Evolutionary conservation across 2,329 filamentous ascomycete species (phyloP), one percentile per base, ranked within the genome.

Genomic region (Neoarthrinium moseri): DNA sequence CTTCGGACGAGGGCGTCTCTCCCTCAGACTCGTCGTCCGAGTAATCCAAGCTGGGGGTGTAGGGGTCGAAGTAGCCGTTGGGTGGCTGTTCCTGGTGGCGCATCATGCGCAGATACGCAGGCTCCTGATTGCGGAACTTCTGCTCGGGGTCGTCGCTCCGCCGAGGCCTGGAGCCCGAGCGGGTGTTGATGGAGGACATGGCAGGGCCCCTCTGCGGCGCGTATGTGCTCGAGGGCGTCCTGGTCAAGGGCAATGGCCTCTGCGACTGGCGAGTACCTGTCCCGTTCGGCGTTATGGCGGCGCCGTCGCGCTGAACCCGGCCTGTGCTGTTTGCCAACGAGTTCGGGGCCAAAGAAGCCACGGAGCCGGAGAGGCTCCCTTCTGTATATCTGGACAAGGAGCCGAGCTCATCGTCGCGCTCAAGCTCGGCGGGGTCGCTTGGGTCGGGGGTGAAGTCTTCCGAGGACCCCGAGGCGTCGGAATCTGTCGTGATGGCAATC

Each of bases 101-200:
- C 60, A 97, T 80, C 56, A 92, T 85, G 66, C 96, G 90, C 26
- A 97, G 86, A 63, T 99, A 99, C 47, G 92, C 92, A 63, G 91
- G 89, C 67, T 97, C 92, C 68, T 97, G 90, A 38, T 89, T 88
- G 49, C 87, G 78, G 47, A 74, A 80, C 62, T 74, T 58, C 67
- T 72, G 51, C 70, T 62, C 47, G 65, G 69, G 38, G 41, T 64
- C 61, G 12, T 49, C 76, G 70, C 32, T 80, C 69, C 69, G 81
- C 68, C 55, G 75, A 62, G 58, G 83, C 67, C 53, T 78, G 67
- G 54, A 73, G 45, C 60, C 64, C 39, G 60, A 65, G 33, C 63
- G 67, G 43, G 70, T 65, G 35, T 68, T 69, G 49, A 69, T 64
- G 49, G 70, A 72, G 27, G 73, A 66, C 40, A 72, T 61, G n/a